Conservation (phyloP, 1,284 basidiomycete genomes). For the Austroboletus novae-zelandiae region DNA sequence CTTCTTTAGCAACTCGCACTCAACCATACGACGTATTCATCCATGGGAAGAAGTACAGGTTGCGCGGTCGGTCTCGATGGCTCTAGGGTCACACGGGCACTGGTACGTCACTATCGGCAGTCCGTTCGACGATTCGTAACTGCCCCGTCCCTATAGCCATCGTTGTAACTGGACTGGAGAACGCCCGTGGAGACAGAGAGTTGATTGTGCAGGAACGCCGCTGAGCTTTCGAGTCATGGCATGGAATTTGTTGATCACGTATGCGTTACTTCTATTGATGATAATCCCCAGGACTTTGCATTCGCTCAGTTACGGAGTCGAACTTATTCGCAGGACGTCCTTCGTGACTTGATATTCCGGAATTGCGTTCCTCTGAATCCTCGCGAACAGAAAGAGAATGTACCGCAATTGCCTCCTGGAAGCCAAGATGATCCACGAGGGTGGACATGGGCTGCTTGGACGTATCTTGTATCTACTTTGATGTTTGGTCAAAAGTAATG, state of each 20-base stretch:
- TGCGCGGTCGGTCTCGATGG: slow-evolving; percentile 34
- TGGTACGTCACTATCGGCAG: slow-evolving; percentile 31
- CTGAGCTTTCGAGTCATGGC: slow-evolving; percentile 14
- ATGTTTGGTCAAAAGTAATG: slow-evolving; percentile 1
- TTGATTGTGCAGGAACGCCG: slow-evolving; percentile 33
- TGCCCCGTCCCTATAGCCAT: slow-evolving; percentile 27
- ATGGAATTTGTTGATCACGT: slow-evolving; percentile 32
- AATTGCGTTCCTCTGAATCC: slow-evolving; percentile 6
- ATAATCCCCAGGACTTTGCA: slow-evolving; percentile 19
- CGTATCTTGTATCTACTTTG: slow-evolving; percentile 18
- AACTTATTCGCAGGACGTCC: slow-evolving; percentile 10
- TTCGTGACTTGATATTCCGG: slow-evolving; percentile 27
- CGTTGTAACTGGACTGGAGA: slow-evolving; percentile 34
- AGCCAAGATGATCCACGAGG: slow-evolving; percentile 5
- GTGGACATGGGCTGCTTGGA: slow-evolving; percentile 15
- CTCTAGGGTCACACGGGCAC: slow-evolving; percentile 27
- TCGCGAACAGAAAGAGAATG: slow-evolving; percentile 3
- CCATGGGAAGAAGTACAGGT: slow-evolving; percentile 16
- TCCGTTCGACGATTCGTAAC: slow-evolving; percentile 15
- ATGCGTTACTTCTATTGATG: slow-evolving; percentile 30
- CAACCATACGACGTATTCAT: slow-evolving; percentile 20
- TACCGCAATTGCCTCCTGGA: neutral
- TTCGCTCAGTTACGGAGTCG: slow-evolving; percentile 19
- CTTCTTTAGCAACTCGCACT: slow-evolving; percentile 26
- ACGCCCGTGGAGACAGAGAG: slow-evolving; percentile 28